A percentile compares a stretch with the other conserved stretches of the same genome.
phyloP scores from a whole-genome alignment of 2,329 filamentous ascomycete species.

The Zarea fungicola region DNA sequence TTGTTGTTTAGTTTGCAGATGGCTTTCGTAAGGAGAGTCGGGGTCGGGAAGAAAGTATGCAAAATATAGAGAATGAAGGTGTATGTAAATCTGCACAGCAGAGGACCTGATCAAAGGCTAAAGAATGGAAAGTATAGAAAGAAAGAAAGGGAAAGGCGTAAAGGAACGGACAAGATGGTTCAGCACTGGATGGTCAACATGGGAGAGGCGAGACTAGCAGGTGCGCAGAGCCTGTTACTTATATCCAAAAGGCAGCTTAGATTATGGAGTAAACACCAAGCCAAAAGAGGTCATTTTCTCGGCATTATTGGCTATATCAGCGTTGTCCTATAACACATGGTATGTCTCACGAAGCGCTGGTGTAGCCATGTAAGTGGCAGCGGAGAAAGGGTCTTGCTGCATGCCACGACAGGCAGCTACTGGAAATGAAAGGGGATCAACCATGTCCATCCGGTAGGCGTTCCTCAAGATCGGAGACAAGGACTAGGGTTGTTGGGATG shows the following conservation, averaged over 20 bases:
- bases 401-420: neutral
- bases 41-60: neutral
- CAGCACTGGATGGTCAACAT: constrained; percentile 9
- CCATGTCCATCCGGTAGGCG: neutral
- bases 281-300: neutral
- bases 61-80: constrained; percentile 14
- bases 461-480: neutral
- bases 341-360: constrained; percentile 8
- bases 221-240: neutral
- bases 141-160: constrained; percentile 15
- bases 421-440: constrained; percentile 14
- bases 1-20: too few species aligned
- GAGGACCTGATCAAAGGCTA: constrained; percentile 17
- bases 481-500: neutral
- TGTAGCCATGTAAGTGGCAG: neutral
- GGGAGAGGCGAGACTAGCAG: neutral
- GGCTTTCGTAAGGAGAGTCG: constrained; percentile 15
- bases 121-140: constrained; percentile 14
- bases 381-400: neutral
- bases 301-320: neutral
- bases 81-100: constrained; percentile 30
- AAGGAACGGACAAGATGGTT: constrained; percentile 7
- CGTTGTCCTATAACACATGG: neutral
- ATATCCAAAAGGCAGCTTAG: neutral
- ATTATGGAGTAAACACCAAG: neutral